Base-by-base conservation (phyloP, 192 early-diverging fungal species). In the Entomortierella lignicola region DNA sequence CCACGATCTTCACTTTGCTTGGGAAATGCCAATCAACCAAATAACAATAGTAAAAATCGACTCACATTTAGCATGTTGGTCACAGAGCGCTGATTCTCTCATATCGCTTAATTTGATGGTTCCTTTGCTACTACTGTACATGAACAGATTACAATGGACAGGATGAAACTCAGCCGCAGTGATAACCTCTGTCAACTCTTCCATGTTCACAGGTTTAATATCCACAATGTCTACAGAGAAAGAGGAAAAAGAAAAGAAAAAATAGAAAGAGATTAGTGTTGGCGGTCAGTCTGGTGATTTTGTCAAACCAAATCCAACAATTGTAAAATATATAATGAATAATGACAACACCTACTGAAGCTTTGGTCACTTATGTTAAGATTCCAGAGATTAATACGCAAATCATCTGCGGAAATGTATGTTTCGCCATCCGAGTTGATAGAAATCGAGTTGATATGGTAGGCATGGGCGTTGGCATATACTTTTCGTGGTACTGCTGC, bases 371-470 rank as follows among this genome's bases (percentile, higher is more conserved):
- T 95, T 52, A 97, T 92, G 67, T 94, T 93, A 81, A 99, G 83
- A 75, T 98, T 99, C 98, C 98, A 99, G 71, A 99, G 85, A 81
- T 99, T 99, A 84, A 99, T 97, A 71, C 98, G 90, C 77, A 99
- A 81, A 69, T 99, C 98, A 73, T 99, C 98, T 17, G 97, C 96
- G 27, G 95, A 97, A 66, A 99, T 85, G 74, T 97, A 99, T 8
- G 97, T 99, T 77, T 99, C 97, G 31, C 90, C 94, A 83, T 99
- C 98, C 34, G 96, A 98, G 85, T 99, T 99, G 66, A 98, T 95
- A 27, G 96, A 98, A 63, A 99, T 99, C 21, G 97, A 98, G 86
- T 99, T 99, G 90, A 99, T 99, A 68, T 99, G 98, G 85, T 99
- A 98, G n/a, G 97, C 95, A 81, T 99, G 98, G 26, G 98, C 98